Conservation (phyloP, 441 rosid genomes). For the Mallotus repandus region DNA sequence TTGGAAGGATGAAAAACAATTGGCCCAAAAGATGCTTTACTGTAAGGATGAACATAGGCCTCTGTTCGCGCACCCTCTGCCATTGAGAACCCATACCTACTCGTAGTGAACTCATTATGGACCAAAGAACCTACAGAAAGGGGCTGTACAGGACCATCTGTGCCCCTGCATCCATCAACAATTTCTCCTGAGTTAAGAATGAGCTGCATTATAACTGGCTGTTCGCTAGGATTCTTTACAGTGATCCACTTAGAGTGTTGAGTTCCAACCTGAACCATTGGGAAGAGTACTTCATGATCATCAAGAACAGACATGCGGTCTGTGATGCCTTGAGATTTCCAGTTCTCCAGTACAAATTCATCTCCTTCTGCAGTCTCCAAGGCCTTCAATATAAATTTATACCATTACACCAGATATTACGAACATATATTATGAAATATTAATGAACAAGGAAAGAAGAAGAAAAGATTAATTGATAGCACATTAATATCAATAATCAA, state of each 20-base stretch:
- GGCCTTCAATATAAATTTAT: conserved; percentile 35
- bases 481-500: not conserved
- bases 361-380: conserved; percentile 41
- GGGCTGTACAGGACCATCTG: conserved; percentile 35
- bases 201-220: conserved; percentile 73
- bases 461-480: not conserved
- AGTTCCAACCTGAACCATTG: conserved; percentile 53
- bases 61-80: conserved; percentile 52
- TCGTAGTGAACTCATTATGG: conserved; percentile 24
- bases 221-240: conserved; percentile 64
- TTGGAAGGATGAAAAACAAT: conserved; percentile 59
- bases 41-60: conserved; percentile 55
- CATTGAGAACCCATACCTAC: conserved; percentile 51
- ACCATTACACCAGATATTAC: conserved; percentile 21
- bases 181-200: conserved; percentile 65
- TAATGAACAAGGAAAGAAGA: not conserved
- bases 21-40: conserved; percentile 62
- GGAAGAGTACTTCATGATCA: conserved; percentile 50
- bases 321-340: conserved; percentile 62
- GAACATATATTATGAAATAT: not conserved
- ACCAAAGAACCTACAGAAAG: conserved; percentile 27
- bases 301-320: conserved; percentile 54
- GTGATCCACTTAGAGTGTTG: conserved; percentile 55
- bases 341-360: conserved; percentile 49
- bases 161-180: conserved; percentile 47